These are phyloP conservation scores for Eucalyptus albens DNA, from an alignment of 345 rosid species.

Conservation along the genomic window DNA sequence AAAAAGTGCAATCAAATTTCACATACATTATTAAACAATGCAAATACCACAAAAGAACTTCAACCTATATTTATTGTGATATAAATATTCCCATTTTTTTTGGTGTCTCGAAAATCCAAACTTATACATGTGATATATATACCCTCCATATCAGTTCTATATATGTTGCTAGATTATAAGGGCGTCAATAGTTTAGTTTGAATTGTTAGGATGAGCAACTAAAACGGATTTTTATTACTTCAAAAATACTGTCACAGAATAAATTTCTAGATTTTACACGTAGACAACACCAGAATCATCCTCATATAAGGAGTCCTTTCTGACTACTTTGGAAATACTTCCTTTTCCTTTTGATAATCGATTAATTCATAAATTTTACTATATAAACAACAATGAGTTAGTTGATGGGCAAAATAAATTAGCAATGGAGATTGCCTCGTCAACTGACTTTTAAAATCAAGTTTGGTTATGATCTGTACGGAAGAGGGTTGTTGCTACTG, in stretches of 20 bases:
- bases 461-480: not conserved
- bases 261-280: fast-evolving
- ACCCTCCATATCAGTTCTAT: no score
- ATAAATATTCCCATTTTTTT: no score
- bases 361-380: not conserved
- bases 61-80: fast-evolving
- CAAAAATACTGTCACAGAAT: not conserved
- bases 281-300: not conserved
- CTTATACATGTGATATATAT: no score
- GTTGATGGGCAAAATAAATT: not conserved
- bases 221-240: not conserved
- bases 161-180: no score
- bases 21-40: not conserved
- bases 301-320: not conserved
- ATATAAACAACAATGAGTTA: not conserved
- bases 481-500: not conserved
- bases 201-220: fast-evolving
- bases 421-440: not conserved
- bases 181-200: no score
- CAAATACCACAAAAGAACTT: no score
- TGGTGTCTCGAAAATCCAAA: not conserved
- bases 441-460: not conserved
- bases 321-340: not conserved
- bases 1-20: not conserved
- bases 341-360: not conserved